Conservation (phyloP, 805 yeast species). For the Metschnikowia koreensis region DNA sequence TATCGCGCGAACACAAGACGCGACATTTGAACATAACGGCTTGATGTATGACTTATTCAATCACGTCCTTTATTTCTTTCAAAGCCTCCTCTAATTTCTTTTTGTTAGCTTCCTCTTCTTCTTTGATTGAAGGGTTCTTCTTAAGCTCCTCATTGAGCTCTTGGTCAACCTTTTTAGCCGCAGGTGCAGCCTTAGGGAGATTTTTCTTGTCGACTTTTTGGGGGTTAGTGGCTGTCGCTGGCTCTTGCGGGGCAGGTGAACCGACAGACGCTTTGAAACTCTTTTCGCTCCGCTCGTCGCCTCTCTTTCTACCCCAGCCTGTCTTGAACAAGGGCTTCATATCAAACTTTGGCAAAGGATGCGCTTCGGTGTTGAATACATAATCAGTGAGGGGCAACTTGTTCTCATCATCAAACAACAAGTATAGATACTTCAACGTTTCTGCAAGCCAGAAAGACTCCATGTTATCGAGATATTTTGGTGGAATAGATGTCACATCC, state of each 20-base stretch:
- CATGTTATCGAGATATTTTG: slow-evolving; percentile 64
- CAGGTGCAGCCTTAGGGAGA: slow-evolving; percentile 43
- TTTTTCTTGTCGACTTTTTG: slow-evolving; percentile 27
- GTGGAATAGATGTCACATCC: slow-evolving; percentile 60
- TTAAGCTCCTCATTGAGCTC: slow-evolving; percentile 34
- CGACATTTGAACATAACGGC: background rate
- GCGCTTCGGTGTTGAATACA: slow-evolving; percentile 92
- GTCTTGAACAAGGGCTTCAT: slow-evolving; percentile 52
- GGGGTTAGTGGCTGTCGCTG: slow-evolving; percentile 5
- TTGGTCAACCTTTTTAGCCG: slow-evolving; percentile 35
- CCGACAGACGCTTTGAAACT: slow-evolving; percentile 14
- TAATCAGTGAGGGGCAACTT: slow-evolving; percentile 63
- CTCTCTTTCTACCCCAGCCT: slow-evolving; percentile 54
- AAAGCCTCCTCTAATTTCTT: slow-evolving; percentile 25
- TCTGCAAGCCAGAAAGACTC: slow-evolving; percentile 95
- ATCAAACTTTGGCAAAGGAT: slow-evolving; percentile 78
- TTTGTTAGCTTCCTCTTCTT: slow-evolving; percentile 25
- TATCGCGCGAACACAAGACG: background rate
- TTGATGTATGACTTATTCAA: background rate
- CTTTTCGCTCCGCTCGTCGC: slow-evolving; percentile 19
- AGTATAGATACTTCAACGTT: slow-evolving; percentile 72
- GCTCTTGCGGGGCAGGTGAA: slow-evolving; percentile 9
- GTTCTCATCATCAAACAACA: slow-evolving; percentile 50
- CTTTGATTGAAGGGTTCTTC: slow-evolving; percentile 34
- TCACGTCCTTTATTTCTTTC: slow-evolving; percentile 14